A percentile compares a stretch with the other conserved stretches of the same genome.
phyloP scores from a whole-genome alignment of 2,329 filamentous ascomycete species.

The Monosporascus sp. region DNA sequence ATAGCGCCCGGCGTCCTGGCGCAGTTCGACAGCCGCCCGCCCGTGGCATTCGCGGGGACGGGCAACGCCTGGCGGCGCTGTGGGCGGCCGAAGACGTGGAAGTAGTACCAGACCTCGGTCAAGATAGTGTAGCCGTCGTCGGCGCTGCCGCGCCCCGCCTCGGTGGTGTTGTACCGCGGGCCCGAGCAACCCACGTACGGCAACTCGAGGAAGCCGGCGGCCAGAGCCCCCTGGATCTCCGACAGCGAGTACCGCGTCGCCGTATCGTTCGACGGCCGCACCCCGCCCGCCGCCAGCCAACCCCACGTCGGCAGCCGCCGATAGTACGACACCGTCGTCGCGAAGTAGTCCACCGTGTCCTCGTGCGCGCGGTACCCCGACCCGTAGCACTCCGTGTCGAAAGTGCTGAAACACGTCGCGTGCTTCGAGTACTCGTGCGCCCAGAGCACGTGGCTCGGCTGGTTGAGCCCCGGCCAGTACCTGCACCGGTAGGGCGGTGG shows the following conservation, averaged over 20 bases:
- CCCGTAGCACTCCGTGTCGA: constrained; percentile 61
- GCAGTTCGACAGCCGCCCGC: constrained; percentile 48
- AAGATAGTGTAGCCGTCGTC: constrained; percentile 56
- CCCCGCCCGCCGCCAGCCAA: constrained; percentile 52
- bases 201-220: constrained; percentile 43
- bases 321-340: constrained; percentile 55
- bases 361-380: constrained; percentile 50
- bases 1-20: constrained; percentile 49
- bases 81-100: constrained; percentile 53
- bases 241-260: constrained; percentile 49
- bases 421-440: constrained; percentile 65
- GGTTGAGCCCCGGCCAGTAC: constrained; percentile 56
- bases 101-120: constrained; percentile 63
- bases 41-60: constrained; percentile 39
- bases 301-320: constrained; percentile 52
- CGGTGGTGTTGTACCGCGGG: constrained; percentile 55
- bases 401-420: constrained; percentile 62
- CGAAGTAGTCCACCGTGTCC: constrained; percentile 60
- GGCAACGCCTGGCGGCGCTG: constrained; percentile 46
- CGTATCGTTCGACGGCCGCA: constrained; percentile 56
- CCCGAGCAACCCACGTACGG: constrained; percentile 61
- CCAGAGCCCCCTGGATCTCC: constrained; percentile 47
- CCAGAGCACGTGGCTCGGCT: constrained; percentile 58
- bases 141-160: constrained; percentile 45
- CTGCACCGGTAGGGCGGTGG: constrained; percentile 1